A percentile compares a stretch with the other conserved stretches of the same genome.
These are phyloP conservation scores for Boletus rufocinnamomeus DNA, from an alignment of 768 basidiomycete species.

Conservation along the genomic window DNA sequence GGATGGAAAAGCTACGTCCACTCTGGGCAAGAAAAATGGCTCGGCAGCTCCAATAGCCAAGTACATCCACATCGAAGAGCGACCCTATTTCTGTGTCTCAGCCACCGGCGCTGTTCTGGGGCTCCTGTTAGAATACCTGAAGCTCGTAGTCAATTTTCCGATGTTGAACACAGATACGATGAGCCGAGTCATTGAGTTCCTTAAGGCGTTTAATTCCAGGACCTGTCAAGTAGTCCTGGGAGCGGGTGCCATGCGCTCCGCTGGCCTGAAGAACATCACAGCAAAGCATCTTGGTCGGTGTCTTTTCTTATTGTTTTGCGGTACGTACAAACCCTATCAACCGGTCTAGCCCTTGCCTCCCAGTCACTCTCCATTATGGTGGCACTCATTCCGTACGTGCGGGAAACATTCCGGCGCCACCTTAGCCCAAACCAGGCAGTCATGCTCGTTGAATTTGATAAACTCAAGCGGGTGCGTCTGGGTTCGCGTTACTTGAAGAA, in stretches of 20 bases:
- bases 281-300: slow-evolving; percentile 90
- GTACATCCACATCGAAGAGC: slow-evolving; percentile 77
- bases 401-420: slow-evolving; percentile 93
- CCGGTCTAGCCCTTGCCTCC: slow-evolving; percentile 78
- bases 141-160: slow-evolving; percentile 83
- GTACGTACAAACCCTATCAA: slow-evolving; percentile 20
- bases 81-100: slow-evolving; percentile 79
- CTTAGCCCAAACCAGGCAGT: slow-evolving; percentile 93
- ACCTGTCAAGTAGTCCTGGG: slow-evolving; percentile 98
- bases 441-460: slow-evolving; percentile 97
- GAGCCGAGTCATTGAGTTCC: slow-evolving; percentile 89
- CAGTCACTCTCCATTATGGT: slow-evolving; percentile 95
- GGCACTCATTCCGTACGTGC: slow-evolving; percentile 91
- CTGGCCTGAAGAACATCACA: slow-evolving; percentile 96
- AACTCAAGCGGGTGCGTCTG: slow-evolving; percentile 85
- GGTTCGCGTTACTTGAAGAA: slow-evolving; percentile 6
- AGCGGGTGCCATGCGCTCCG: slow-evolving; percentile 98
- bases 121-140: slow-evolving; percentile 82
- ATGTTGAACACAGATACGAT: slow-evolving; percentile 95
- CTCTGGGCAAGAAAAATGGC: slow-evolving; percentile 24
- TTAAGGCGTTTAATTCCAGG: slow-evolving; percentile 97
- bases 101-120: slow-evolving; percentile 77
- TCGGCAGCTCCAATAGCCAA: slow-evolving; percentile 44
- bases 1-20: slow-evolving; percentile 17
- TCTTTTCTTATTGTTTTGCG: slow-evolving; percentile 21